Evolutionary conservation across 2,329 filamentous ascomycete genomes (phyloP), one percentile per base, ranked within the genome.

Genomic region (Chrysosphaeria jannelii): DNA sequence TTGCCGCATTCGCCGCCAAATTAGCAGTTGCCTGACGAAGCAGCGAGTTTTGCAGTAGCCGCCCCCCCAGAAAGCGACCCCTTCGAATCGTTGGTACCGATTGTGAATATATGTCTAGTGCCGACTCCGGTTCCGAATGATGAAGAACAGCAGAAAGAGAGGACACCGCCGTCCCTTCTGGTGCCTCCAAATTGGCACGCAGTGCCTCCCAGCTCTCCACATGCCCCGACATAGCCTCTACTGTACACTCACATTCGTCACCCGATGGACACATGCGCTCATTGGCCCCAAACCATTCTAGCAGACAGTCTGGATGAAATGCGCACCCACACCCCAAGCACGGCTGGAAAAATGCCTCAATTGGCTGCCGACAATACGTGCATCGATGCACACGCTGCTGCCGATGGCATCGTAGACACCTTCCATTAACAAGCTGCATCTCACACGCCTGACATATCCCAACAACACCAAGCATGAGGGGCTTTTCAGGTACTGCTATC

Each of bases 241-340:
- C 46, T 0, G 53, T 47, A 32, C 63, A 69, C 28, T 57, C 46
- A 34, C 63, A 69, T 35, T 67, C 63, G 34, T 67, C 63, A 2
- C 61, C 62, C 0, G 58, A 61, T 0, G 62, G 58, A 26, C 63
- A 69, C 22, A 51, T 40, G 2, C 42, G 51, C 37, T 62, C 57
- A 12, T 55, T 55, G 5, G 50, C 48, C 5, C 45, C 50, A 31
- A 61, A 55, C 57, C 59, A 64, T 33, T 60, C 55, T 3, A 47
- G 48, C 10, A 62, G 45, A 30, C 63, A 69, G 6, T 44, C 38
- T 21, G 62, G 53, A 36, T 69, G 63, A 24, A 49, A 52, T 6
- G 53, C 54, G 31, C 63, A 69, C 8, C 62, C 62, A 30, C 63
- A 69, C 8, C 51, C 50, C 3, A 69, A 46, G 29, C 63, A 69